Evolutionary conservation across 2,329 filamentous ascomycete species (phyloP).

Genomic region (Exophiala lecanii-corni): DNA sequence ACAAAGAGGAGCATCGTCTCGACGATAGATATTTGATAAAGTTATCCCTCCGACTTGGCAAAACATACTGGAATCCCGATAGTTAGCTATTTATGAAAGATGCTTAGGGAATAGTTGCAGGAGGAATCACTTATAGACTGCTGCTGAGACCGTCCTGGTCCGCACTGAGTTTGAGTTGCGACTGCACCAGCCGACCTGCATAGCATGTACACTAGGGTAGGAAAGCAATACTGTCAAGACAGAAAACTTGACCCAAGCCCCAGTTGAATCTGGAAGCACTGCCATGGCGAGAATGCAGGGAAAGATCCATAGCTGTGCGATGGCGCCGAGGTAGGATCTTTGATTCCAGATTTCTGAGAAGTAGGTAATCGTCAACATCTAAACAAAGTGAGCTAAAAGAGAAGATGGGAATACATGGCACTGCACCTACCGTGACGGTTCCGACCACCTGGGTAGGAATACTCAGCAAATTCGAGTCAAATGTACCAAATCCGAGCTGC

Average conservation of each 20-base stretch:
- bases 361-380: neutral
- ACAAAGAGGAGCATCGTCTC: conserved; percentile 51
- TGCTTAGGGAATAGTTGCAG: too few species aligned
- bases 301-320: conserved; percentile 50
- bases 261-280: conserved; percentile 39
- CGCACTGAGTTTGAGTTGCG: conserved; percentile 37
- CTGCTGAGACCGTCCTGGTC: conserved; percentile 34
- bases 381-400: too few species aligned
- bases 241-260: conserved; percentile 47
- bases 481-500: conserved; percentile 34
- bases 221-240: neutral
- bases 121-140: conserved; percentile 40
- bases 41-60: conserved; percentile 34
- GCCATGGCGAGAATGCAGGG: conserved; percentile 50
- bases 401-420: too few species aligned
- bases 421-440: conserved; percentile 28
- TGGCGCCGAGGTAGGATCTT: conserved; percentile 46
- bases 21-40: conserved; percentile 41
- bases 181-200: conserved; percentile 41
- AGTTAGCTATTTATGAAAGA: too few species aligned
- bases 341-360: conserved; percentile 43
- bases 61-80: conserved; percentile 34
- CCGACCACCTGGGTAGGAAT: conserved; percentile 51
- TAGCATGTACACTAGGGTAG: conserved; percentile 43
- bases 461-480: conserved; percentile 51